phyloP scores from a whole-genome alignment of 148 eudicot genomes.

The Rhododendron williamsianum region DNA sequence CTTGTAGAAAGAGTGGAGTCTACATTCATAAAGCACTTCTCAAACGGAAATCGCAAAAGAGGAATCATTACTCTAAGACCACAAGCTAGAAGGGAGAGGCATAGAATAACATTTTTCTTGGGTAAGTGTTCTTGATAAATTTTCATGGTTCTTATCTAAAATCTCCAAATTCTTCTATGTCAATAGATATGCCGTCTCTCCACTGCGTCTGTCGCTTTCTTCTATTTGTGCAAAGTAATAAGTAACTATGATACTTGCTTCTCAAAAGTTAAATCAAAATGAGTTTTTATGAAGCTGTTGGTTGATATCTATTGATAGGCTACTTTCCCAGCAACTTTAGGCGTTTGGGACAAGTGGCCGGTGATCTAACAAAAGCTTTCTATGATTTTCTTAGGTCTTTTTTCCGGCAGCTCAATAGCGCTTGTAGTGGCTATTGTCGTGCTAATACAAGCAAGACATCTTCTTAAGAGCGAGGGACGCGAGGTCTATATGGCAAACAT shows the following conservation, averaged over 20 bases:
- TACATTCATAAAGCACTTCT: conserved; percentile 62
- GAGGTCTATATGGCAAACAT: conserved; percentile 43
- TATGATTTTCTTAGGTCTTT: conserved; percentile 40
- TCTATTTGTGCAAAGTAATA: background rate
- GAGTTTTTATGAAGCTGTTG: background rate
- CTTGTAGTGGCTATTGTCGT: conserved; percentile 53
- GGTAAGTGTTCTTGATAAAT: conserved; percentile 26
- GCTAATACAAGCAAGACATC: conserved; percentile 42
- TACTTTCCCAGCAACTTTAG: background rate
- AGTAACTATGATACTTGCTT: background rate
- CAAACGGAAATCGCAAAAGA: conserved; percentile 53
- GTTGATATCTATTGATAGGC: background rate
- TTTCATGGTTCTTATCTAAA: background rate
- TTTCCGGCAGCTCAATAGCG: conserved; percentile 64
- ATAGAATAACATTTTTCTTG: conserved; percentile 59
- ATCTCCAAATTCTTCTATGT: background rate
- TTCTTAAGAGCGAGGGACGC: conserved; percentile 17
- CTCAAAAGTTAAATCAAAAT: background rate
- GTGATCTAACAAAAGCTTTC: background rate
- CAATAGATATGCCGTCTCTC: background rate
- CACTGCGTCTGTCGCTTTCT: background rate
- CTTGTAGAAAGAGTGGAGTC: conserved; percentile 63
- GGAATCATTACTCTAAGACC: conserved; percentile 71
- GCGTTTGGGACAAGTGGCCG: background rate
- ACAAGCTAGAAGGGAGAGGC: conserved; percentile 48